Evolutionary conservation across 1,284 basidiomycete species (phyloP).

Genomic region (Takashimella tepidaria): DNA sequence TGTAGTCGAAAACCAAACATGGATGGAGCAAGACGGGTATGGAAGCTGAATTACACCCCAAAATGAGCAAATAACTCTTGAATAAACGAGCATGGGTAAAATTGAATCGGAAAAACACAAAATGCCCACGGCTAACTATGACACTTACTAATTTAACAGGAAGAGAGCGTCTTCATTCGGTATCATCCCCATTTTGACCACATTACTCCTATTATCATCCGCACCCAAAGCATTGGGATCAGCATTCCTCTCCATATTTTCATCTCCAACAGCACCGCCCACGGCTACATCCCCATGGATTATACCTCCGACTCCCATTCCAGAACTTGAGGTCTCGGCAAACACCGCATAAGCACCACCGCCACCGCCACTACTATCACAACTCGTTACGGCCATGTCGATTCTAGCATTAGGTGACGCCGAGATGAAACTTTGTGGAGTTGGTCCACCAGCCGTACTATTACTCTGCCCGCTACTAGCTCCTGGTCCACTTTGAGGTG

Average conservation of each 20-base stretch:
- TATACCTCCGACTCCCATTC: too few relatives aligned
- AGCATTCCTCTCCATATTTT: too few relatives aligned
- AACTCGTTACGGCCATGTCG: too few relatives aligned
- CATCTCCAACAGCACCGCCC: too few relatives aligned
- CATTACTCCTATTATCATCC: slow-evolving; percentile 32
- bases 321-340: too few relatives aligned
- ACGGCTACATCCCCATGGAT: too few relatives aligned
- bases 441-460: neutral
- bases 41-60: slow-evolving; percentile 35
- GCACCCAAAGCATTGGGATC: slow-evolving; percentile 28
- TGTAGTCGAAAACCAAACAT: slow-evolving; percentile 40
- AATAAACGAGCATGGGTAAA: too few relatives aligned
- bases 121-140: too few relatives aligned
- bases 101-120: too few relatives aligned
- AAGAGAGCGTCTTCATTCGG: slow-evolving; percentile 20
- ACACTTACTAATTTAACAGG: slow-evolving; percentile 37
- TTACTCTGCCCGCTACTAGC: neutral
- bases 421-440: neutral
- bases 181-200: slow-evolving; percentile 36
- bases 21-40: slow-evolving; percentile 27
- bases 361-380: too few relatives aligned
- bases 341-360: too few relatives aligned
- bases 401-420: neutral
- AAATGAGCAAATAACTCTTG: neutral
- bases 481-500: neutral